phyloP scores from a whole-genome alignment of 2,329 filamentous ascomycete genomes.

The Diaporthe citri region DNA sequence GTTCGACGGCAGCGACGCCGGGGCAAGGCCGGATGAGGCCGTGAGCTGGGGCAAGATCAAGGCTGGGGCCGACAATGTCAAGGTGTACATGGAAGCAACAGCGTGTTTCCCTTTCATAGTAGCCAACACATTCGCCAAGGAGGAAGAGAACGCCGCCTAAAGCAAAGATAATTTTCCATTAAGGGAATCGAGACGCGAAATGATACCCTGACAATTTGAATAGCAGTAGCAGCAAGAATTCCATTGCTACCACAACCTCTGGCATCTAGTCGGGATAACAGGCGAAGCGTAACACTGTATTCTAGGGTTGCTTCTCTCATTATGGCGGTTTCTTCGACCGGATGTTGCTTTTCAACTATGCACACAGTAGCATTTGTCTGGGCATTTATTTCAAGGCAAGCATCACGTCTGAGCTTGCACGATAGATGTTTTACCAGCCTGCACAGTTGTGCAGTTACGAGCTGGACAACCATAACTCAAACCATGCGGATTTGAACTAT shows the following conservation, averaged over 20 bases:
- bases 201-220: not conserved
- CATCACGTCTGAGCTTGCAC: not conserved
- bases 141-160: conserved; percentile 44
- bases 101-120: conserved; percentile 76
- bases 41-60: conserved; percentile 99
- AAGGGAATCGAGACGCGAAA: not conserved
- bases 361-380: not conserved
- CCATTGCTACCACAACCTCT: not conserved
- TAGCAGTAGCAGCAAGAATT: not conserved
- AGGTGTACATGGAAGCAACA: conserved; percentile 80
- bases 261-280: too few relatives aligned
- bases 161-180: not conserved
- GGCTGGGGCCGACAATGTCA: conserved; percentile 86
- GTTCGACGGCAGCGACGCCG: conserved; percentile 97
- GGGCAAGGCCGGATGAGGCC: conserved; percentile 93
- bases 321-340: too few relatives aligned
- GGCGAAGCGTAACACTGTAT: not conserved
- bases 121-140: conserved; percentile 75
- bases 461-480: not conserved
- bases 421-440: not conserved
- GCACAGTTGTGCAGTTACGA: not conserved
- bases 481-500: not conserved
- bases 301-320: not conserved
- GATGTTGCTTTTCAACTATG: too few relatives aligned
- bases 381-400: not conserved